Percentiles rank a stretch among this genome's conserved stretches.
phyloP scores from a whole-genome alignment of 2,329 filamentous ascomycete genomes.

The Eurotiales sp. region DNA sequence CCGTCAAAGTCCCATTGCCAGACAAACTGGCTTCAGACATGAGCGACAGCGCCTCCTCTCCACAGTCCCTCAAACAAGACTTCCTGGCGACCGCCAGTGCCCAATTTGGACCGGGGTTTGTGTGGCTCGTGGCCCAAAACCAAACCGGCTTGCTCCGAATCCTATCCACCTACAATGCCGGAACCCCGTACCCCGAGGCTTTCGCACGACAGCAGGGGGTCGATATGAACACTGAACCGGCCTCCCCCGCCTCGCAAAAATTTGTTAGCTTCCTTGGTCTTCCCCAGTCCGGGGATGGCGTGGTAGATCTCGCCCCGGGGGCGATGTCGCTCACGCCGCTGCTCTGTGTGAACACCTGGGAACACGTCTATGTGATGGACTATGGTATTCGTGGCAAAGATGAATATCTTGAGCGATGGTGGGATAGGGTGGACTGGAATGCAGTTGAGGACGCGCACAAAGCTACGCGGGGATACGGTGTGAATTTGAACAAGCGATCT shows the following conservation, averaged over 20 bases:
- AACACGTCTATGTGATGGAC: conserved; percentile 86
- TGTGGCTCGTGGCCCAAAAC: conserved; percentile 77
- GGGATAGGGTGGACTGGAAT: conserved; percentile 82
- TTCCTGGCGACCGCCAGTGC: conserved; percentile 74
- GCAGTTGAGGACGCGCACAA: conserved; percentile 56
- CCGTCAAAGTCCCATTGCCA: conserved; percentile 52
- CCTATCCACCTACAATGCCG: conserved; percentile 85
- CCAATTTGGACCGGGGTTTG: conserved; percentile 97
- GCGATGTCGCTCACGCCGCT: conserved; percentile 64
- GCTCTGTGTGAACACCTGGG: conserved; percentile 92
- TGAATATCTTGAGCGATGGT: conserved; percentile 75
- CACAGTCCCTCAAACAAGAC: conserved; percentile 76
- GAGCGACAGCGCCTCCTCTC: conserved; percentile 69
- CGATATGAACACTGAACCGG: conserved; percentile 43
- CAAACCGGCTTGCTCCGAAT: conserved; percentile 57
- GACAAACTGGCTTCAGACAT: conserved; percentile 57
- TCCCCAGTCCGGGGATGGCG: conserved; percentile 17
- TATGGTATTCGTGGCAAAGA: conserved; percentile 75
- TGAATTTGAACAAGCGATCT: conserved; percentile 4
- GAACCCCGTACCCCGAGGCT: conserved; percentile 79
- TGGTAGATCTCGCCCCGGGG: conserved; percentile 36
- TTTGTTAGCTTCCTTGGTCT: conserved; percentile 23
- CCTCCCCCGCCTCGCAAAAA: conserved; percentile 19
- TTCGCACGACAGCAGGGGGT: conserved; percentile 68
- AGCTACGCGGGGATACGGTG: conserved; percentile 20